Evolutionary conservation across 2,329 filamentous ascomycete genomes (phyloP).

Genomic region (Nemania sp.): DNA sequence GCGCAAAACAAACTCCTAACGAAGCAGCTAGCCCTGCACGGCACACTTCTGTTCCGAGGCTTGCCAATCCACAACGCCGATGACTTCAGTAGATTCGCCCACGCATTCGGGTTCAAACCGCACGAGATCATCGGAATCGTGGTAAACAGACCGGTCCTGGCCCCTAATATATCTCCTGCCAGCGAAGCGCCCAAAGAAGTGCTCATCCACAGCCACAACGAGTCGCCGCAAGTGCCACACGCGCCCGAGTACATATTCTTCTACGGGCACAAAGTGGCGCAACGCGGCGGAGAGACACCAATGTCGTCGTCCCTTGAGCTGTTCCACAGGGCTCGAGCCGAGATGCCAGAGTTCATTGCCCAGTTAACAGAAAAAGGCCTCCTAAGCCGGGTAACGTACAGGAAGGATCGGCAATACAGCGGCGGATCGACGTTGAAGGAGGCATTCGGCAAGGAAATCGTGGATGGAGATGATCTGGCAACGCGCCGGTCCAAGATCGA

Average conservation of each 20-base stretch:
- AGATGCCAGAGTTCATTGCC: slow-evolving; percentile 52
- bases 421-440: slow-evolving; percentile 51
- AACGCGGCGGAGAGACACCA: slow-evolving; percentile 5
- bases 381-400: slow-evolving; percentile 46
- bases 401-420: slow-evolving; percentile 47
- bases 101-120: slow-evolving; percentile 49
- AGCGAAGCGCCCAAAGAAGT: slow-evolving; percentile 54
- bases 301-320: slow-evolving; percentile 13
- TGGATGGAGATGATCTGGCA: slow-evolving; percentile 12
- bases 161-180: slow-evolving; percentile 43
- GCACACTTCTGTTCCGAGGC: slow-evolving; percentile 51
- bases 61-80: slow-evolving; percentile 50
- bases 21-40: slow-evolving; percentile 49
- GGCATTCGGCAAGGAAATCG: slow-evolving; percentile 50
- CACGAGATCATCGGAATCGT: slow-evolving; percentile 58
- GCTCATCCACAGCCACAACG: slow-evolving; percentile 56
- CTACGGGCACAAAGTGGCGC: slow-evolving; percentile 38
- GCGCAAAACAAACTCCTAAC: slow-evolving; percentile 42
- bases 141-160: slow-evolving; percentile 46
- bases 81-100: slow-evolving; percentile 54
- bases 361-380: slow-evolving; percentile 51
- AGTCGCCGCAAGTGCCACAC: slow-evolving; percentile 55
- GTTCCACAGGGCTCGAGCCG: slow-evolving; percentile 43
- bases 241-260: slow-evolving; percentile 58
- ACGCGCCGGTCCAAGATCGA: slow-evolving; percentile 47